Conservation (phyloP, 2,329 filamentous ascomycete species). For the Sporothrix brunneoviolacea region DNA sequence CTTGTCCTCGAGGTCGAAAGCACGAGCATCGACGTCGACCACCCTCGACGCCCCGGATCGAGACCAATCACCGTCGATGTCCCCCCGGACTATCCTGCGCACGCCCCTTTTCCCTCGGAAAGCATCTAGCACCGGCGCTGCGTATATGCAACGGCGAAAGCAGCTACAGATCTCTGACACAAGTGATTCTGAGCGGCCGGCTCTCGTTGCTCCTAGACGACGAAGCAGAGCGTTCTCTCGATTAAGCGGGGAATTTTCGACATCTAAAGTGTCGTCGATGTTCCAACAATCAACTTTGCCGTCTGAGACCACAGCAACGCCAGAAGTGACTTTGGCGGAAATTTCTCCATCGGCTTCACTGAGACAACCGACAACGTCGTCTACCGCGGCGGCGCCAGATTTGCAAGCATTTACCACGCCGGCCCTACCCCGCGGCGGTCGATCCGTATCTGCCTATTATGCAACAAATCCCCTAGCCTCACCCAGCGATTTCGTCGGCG, state of each 20-base stretch:
- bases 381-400: neutral
- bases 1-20: constrained; percentile 6
- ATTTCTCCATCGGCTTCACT: neutral
- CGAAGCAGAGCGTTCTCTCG: constrained; percentile 7
- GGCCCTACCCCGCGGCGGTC: neutral
- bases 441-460: constrained; percentile 14
- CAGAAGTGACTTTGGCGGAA: neutral
- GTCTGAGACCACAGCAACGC: neutral
- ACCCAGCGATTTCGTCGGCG: neutral
- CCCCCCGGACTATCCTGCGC: neutral
- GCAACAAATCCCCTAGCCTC: constrained; percentile 4
- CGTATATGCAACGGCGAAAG: constrained; percentile 38
- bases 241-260: constrained; percentile 10
- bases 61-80: constrained; percentile 11
- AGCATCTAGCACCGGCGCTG: constrained; percentile 40
- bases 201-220: neutral
- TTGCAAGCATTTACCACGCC: no score
- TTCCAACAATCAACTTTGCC: neutral
- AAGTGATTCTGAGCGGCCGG: constrained; percentile 18
- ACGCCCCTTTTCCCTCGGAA: constrained; percentile 28
- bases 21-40: constrained; percentile 11
- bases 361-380: neutral
- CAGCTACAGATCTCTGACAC: constrained; percentile 21
- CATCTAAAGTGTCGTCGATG: constrained; percentile 6
- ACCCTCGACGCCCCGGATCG: constrained; percentile 8